phyloP scores from a whole-genome alignment of 1,284 basidiomycete species.

The Singerocomus rubriflavus region DNA sequence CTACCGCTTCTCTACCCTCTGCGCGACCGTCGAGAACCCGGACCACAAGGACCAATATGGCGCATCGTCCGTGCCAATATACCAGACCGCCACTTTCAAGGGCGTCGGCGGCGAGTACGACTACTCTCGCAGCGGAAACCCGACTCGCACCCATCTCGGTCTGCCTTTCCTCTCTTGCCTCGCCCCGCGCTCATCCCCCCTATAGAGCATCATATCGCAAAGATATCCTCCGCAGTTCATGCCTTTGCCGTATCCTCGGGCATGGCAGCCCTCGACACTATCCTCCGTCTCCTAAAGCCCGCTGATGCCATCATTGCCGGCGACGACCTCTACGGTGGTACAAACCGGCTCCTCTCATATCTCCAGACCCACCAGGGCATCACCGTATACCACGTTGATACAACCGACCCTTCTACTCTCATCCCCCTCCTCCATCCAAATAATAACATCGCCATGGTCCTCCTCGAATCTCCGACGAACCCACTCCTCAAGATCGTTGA shows the following conservation, averaged over 20 bases:
- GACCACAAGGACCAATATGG: conserved; percentile 95
- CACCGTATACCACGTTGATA: conserved; percentile 92
- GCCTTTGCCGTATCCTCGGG: conserved; percentile 93
- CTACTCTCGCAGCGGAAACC: conserved; percentile 95
- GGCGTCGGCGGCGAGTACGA: conserved; percentile 90
- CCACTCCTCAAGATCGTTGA: conserved; percentile 96
- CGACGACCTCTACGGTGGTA: conserved; percentile 97
- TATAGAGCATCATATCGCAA: conserved; percentile 90
- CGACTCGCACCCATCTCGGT: conserved; percentile 93
- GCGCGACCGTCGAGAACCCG: conserved; percentile 88
- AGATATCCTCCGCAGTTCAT: conserved; percentile 87
- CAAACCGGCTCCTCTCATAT: conserved; percentile 94
- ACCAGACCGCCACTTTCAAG: conserved; percentile 98
- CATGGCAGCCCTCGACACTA: conserved; percentile 97
- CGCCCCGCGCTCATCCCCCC: conserved; percentile 7
- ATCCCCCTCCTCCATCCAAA: conserved; percentile 62
- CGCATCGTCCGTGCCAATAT: conserved; percentile 92
- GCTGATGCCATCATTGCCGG: conserved; percentile 95
- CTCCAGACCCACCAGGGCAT: conserved; percentile 87
- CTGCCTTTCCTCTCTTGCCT: conserved; percentile 27
- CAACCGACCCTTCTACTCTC: conserved; percentile 71
- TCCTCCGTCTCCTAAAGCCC: conserved; percentile 91
- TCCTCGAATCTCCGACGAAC: conserved; percentile 97
- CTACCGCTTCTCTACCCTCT: conserved; percentile 81
- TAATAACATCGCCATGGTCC: conserved; percentile 82